Conservation (phyloP, 2,329 filamentous ascomycete genomes). For the Penicillium sp. region DNA sequence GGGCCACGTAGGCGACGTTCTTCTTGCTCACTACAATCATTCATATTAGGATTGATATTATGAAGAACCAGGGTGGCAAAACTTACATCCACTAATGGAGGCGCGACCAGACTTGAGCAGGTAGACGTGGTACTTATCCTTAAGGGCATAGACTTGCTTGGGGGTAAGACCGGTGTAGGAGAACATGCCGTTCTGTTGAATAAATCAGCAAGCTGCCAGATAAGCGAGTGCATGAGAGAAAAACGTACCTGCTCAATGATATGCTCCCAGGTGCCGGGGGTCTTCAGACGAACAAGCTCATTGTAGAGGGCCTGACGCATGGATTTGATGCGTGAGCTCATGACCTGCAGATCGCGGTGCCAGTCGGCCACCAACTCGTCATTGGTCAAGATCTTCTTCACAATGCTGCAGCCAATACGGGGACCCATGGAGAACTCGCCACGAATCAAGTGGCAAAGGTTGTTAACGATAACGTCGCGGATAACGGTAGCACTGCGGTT, state of each 20-base stretch:
- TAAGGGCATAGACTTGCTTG: conserved; percentile 51
- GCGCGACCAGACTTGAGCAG: conserved; percentile 49
- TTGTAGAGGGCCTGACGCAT: conserved; percentile 82
- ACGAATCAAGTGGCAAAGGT: conserved; percentile 48
- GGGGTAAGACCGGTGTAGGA: conserved; percentile 68
- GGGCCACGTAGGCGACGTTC: conserved; percentile 49
- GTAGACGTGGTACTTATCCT: conserved; percentile 53
- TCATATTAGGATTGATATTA: conserved; percentile 9
- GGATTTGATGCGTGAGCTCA: conserved; percentile 90
- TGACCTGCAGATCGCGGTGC: conserved; percentile 85
- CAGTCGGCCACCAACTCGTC: conserved; percentile 79
- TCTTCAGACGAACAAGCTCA: conserved; percentile 82
- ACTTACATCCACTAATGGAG: conserved; percentile 49
- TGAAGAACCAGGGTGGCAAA: neutral
- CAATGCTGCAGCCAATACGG: conserved; percentile 85
- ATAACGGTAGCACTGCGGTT: conserved; percentile 38
- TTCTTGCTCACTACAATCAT: conserved; percentile 45
- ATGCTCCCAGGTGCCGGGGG: conserved; percentile 95
- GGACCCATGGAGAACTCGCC: conserved; percentile 62
- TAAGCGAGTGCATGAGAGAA: neutral
- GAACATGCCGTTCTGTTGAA: conserved; percentile 76
- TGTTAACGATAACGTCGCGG: conserved; percentile 43
- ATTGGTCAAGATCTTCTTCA: conserved; percentile 80
- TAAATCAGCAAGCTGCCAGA: neutral
- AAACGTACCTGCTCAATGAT: conserved; percentile 85